Percentiles rank a stretch among this genome's conserved stretches.
Evolutionary conservation across 768 basidiomycete species (phyloP).

Genomic region (Leccinum uliginosum): DNA sequence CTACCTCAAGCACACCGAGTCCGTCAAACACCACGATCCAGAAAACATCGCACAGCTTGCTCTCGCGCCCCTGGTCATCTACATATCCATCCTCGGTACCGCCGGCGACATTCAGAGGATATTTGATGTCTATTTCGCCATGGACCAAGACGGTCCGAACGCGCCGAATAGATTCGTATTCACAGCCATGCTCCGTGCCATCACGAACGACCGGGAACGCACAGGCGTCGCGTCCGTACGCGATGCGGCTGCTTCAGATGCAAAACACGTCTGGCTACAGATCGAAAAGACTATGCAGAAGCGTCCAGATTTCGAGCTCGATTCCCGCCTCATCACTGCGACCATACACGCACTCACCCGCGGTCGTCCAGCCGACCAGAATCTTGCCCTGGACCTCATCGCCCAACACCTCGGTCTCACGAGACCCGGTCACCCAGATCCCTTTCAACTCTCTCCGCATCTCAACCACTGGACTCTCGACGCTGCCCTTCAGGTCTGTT

Average conservation of each 20-base stretch:
- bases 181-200: constrained; percentile 60
- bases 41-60: constrained; percentile 44
- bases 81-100: constrained; percentile 64
- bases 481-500: constrained; percentile 54
- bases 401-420: constrained; percentile 60
- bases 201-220: constrained; percentile 24
- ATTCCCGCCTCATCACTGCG: constrained; percentile 48
- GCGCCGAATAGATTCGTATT: constrained; percentile 58
- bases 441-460: constrained; percentile 34
- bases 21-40: constrained; percentile 46
- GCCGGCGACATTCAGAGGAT: constrained; percentile 59
- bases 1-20: constrained; percentile 47
- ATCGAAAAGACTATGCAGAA: constrained; percentile 51
- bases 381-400: constrained; percentile 62
- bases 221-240: constrained; percentile 19
- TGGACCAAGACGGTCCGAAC: constrained; percentile 62
- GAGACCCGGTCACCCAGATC: constrained; percentile 39
- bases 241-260: constrained; percentile 55
- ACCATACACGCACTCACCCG: constrained; percentile 52
- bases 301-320: constrained; percentile 43
- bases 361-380: constrained; percentile 55
- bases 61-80: constrained; percentile 47
- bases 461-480: constrained; percentile 48
- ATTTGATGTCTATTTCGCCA: constrained; percentile 69
- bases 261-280: constrained; percentile 67